Evolutionary conservation across 73 alveolate genomes (phyloP), one percentile per base, ranked within the genome.

Genomic region (Blepharisma japonicum): DNA sequence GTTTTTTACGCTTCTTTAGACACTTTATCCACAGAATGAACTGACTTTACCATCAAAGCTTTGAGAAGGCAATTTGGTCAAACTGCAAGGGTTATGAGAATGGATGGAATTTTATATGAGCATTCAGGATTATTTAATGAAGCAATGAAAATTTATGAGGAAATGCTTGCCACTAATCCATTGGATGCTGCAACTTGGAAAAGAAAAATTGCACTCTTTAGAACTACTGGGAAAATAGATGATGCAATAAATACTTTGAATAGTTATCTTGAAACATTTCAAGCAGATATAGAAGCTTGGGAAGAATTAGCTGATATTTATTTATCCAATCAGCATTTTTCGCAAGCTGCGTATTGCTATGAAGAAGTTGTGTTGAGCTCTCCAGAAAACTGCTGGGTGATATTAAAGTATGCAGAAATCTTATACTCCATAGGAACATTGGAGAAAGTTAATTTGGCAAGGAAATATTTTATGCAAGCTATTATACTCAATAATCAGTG

Each of bases 201-300:
- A 5, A n/a, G 74, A 20, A 61, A 61, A 61, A 39, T 25, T 20
- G 11, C 50, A 9, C 39, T 61, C 18, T 61, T 20, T 14, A 61
- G 74, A 25, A 20, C 74, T 20, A 25, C 47, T 18, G 74, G 74
- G 23, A 14, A 61, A 14, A 61, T 20, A 14, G 74, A 61, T 25
- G 47, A 61, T 0, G 74, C 74, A 8, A 61, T 61, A 1, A 25
- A 61, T 61, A 39, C 14, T 8, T 18, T 61, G 74, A 61, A 61
- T 61, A 61, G 5, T 14, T 61, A 61, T 25, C 47, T 61, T 8
- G 74, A 61, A 61, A 25, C 23, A 14, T 61, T 61, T 61, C 74
- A 61, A 61, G 74, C 14, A 14, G 74, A 61, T 25, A 14, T 61
- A 9, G 74, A 61, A 61, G 74, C 74, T 25, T 61, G 74, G 74